phyloP scores from a whole-genome alignment of 805 yeast species.

The Schizosaccharomyces osmophilus region DNA sequence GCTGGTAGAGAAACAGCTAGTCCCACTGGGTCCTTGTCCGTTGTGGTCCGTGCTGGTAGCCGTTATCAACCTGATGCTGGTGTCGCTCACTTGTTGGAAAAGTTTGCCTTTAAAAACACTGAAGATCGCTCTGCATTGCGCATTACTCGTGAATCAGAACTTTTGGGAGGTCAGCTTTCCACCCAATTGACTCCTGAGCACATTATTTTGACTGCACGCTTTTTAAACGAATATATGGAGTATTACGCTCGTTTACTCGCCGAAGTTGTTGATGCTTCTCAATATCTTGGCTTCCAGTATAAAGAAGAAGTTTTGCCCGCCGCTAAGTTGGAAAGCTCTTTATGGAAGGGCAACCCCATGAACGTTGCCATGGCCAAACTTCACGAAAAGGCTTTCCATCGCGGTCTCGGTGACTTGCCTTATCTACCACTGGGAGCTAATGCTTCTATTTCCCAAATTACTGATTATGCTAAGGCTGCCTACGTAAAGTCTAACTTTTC shows the following conservation, averaged over 20 bases:
- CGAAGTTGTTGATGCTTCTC: conserved; percentile 21
- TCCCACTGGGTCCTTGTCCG: conserved; percentile 49
- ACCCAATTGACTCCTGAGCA: conserved; percentile 62
- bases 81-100: conserved; percentile 59
- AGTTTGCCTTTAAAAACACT: conserved; percentile 61
- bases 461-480: conserved; percentile 36
- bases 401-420: conserved; percentile 67
- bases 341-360: conserved; percentile 20
- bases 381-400: conserved; percentile 61
- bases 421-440: conserved; percentile 40
- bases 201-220: conserved; percentile 53
- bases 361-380: conserved; percentile 51
- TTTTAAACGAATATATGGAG: conserved; percentile 72
- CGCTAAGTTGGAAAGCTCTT: conserved; percentile 42
- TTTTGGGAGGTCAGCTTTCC: conserved; percentile 62
- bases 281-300: conserved; percentile 31
- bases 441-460: conserved; percentile 38
- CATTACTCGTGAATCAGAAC: conserved; percentile 80
- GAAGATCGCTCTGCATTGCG: conserved; percentile 67
- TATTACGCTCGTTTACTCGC: conserved; percentile 72
- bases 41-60: conserved; percentile 71
- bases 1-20: conserved; percentile 13
- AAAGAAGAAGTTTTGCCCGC: conserved; percentile 62
- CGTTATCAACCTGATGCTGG: conserved; percentile 49
- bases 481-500: conserved; percentile 50